These are phyloP conservation scores for Samsoniella hepiali DNA, from an alignment of 2,329 filamentous ascomycete species.

Conservation along the genomic window DNA sequence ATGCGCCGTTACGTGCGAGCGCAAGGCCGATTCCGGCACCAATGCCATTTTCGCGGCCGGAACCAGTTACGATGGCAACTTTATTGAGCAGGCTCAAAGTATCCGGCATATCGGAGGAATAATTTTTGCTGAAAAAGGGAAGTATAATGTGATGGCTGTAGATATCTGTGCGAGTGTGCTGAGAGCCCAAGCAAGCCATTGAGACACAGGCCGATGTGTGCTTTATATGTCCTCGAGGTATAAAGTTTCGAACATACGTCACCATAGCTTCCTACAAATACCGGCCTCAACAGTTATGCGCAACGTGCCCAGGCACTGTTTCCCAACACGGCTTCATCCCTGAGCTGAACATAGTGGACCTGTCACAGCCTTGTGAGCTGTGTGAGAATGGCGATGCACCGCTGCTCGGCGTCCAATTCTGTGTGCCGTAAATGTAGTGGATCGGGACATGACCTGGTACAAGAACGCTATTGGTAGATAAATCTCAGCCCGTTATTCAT, in stretches of 20 bases:
- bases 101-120: slow-evolving; percentile 28
- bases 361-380: not conserved
- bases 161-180: not conserved
- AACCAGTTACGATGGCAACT: slow-evolving; percentile 44
- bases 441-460: no score
- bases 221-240: not conserved
- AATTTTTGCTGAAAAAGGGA: not conserved
- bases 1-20: slow-evolving; percentile 40
- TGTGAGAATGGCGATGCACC: slow-evolving; percentile 16
- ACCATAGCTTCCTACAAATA: not conserved
- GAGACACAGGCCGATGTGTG: not conserved
- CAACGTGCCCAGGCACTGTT: not conserved
- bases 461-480: not conserved
- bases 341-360: not conserved
- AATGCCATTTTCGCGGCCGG: slow-evolving; percentile 42
- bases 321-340: not conserved
- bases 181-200: not conserved
- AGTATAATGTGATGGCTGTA: no score
- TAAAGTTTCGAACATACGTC: not conserved
- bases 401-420: not conserved
- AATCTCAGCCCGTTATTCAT: not conserved
- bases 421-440: not conserved
- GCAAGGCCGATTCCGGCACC: slow-evolving; percentile 41
- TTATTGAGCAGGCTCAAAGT: slow-evolving; percentile 39
- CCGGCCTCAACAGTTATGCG: not conserved